phyloP scores from a whole-genome alignment of 139 green algal species.

The Zygnema circumcarinatum region DNA sequence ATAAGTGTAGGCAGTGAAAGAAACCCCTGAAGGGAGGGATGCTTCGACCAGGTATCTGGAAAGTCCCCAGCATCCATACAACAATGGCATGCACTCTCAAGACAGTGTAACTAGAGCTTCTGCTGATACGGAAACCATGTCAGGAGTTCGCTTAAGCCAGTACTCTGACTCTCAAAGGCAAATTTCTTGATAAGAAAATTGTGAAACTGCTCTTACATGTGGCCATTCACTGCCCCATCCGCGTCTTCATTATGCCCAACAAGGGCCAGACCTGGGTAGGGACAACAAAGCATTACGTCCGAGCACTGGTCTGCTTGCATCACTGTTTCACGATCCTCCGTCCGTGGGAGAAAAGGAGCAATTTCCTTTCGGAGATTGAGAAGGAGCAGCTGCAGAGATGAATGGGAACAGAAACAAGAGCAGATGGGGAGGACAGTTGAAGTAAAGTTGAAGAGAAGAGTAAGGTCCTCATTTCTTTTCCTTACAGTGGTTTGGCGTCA shows the following conservation, averaged over 20 bases:
- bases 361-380: conserved; percentile 55
- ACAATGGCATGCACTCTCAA: conserved; percentile 3
- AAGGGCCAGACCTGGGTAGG: background rate
- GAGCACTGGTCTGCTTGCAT: conserved; percentile 34
- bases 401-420: too few relatives aligned
- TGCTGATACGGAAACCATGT: background rate
- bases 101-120: conserved; percentile 4
- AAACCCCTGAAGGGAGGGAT: background rate
- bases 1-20: conserved; percentile 46
- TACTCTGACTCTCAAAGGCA: too few relatives aligned
- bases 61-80: too few relatives aligned
- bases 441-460: too few relatives aligned
- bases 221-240: background rate
- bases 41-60: conserved; percentile 45
- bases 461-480: too few relatives aligned
- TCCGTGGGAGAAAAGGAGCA: conserved; percentile 18
- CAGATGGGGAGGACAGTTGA: too few relatives aligned
- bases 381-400: conserved; percentile 30
- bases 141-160: too few relatives aligned
- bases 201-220: too few relatives aligned
- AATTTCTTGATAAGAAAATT: too few relatives aligned
- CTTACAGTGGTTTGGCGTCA: too few relatives aligned
- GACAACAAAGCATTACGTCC: conserved; percentile 20
- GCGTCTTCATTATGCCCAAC: conserved; percentile 44
- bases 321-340: background rate